Base-by-base conservation (phyloP, 2,329 filamentous ascomycete genomes). In the Xylaria digitata region DNA sequence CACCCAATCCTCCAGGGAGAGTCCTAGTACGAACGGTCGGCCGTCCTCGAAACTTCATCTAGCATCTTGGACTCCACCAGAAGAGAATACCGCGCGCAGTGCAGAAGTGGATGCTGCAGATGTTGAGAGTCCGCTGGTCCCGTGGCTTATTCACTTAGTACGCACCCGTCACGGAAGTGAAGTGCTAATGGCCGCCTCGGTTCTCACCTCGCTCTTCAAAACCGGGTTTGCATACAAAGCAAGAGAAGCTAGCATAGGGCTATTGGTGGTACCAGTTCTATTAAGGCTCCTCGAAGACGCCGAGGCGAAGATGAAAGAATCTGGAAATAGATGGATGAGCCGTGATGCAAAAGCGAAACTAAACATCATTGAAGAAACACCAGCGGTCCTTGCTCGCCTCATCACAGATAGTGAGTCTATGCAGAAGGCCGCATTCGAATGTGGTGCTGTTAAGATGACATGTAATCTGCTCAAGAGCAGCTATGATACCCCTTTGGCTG, bases 371-470 rank as follows among this genome's bases (percentile, higher is more conserved):
- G 92, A 95, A 76, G 87, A 88, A 68, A 89, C 92, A 1, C 92
- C 94, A 7, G 85, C 88, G 1, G 86, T 96, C 11, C 83, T 98
- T 61, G 92, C 93, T 17, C 88, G 90, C 52, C 83, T 98, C 45
- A 89, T 97, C 19, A 88, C 89, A 30, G 92, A 96, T 74, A 93
- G 90, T 76, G 88, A 91, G 67, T 85, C 87, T 65, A 84, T 98
- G 60, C 95, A 98, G 78, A 92, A 90, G 73, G 90, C 93, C 43
- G 93, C 94, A 0, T 90, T 90, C 49, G 92, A 97, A 67, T 84
- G 83, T 63, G 79, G 82, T 30, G 84, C 82, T 0, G 79, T 86
- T 54, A 82, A 81, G 70, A 78, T 79, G 1, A 75, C 86, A 37
- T 81, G 80, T 61, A 83, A 80, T 59, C 78, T 87, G 13, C 75